Base-by-base conservation (phyloP, 169 alveolate genomes). In the Eimeria tenella region DNA sequence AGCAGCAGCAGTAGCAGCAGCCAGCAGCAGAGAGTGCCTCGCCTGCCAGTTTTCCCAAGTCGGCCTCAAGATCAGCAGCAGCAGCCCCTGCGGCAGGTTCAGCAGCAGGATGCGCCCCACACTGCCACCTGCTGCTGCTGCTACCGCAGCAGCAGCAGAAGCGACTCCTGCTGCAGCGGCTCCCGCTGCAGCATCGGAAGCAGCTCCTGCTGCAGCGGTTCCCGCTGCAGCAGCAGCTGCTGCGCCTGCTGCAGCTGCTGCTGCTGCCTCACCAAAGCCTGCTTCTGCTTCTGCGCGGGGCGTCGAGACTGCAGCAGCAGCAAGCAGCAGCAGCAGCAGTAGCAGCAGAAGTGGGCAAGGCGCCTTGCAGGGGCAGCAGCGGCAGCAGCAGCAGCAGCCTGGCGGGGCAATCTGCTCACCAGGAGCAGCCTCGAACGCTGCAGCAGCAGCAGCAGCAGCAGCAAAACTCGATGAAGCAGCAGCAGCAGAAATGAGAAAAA, bases 381-480 rank as follows among this genome's bases (percentile, higher is more conserved):
- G n/a, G n/a, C n/a, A n/a, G n/a, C n/a, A n/a, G n/a, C n/a, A n/a
- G n/a, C n/a, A n/a, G n/a, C n/a, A n/a, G 9, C 7, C 42, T n/a
- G 23, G 13, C 42, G 25, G 75, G n/a, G n/a, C 65, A 13, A 58
- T 58, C 13, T 58, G 65, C 65, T 13, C 8, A 9, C 65, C 65
- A 13, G 13, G 65, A n/a, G n/a, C n/a, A n/a, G n/a, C n/a, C n/a
- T n/a, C n/a, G n/a, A n/a, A n/a, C n/a, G 75, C 75, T 10, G 42
- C 75, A 65, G 75, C 75, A 65, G 75, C 25, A 9, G 17, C 42
- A 65, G 75, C 75, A n/a, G 17, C 75, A 65, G 75, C 42, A 9
- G 75, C 75, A 65, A 65, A 9, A 65, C 8, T 5, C 8, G 75
- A 19, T 13, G 75, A 65, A 8, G 75, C 75, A 13, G 75, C 75